phyloP scores from a whole-genome alignment of 1,284 basidiomycete species.

The Pseudozyma pruni region DNA sequence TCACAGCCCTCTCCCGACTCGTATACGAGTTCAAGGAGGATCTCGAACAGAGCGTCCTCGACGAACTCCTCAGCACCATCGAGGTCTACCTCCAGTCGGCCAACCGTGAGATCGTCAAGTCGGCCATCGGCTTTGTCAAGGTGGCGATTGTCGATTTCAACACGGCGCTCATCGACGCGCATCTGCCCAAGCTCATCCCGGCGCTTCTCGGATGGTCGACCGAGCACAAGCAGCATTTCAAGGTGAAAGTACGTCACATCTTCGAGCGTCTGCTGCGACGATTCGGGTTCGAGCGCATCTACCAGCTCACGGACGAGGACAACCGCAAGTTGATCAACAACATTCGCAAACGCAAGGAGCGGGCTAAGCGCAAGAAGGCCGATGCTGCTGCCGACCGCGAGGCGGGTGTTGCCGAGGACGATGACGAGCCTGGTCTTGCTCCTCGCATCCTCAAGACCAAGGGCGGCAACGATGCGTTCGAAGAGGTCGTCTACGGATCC shows the following conservation, averaged over 20 bases:
- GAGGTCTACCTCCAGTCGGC: slow-evolving; percentile 89
- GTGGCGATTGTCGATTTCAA: slow-evolving; percentile 88
- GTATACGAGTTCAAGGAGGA: slow-evolving; percentile 90
- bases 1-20: slow-evolving; percentile 91
- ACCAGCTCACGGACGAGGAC: slow-evolving; percentile 74
- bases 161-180: slow-evolving; percentile 76
- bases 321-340: slow-evolving; percentile 83
- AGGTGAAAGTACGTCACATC: slow-evolving; percentile 93
- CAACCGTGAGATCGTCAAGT: slow-evolving; percentile 98
- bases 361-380: slow-evolving; percentile 76
- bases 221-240: slow-evolving; percentile 99
- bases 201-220: slow-evolving; percentile 90
- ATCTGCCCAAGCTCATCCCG: slow-evolving; percentile 82
- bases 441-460: slow-evolving; percentile 49
- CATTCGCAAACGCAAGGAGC: slow-evolving; percentile 90
- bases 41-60: slow-evolving; percentile 80
- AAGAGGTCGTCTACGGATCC: slow-evolving; percentile 66
- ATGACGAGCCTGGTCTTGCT: slow-evolving; percentile 42
- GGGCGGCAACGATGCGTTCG: slow-evolving; percentile 66
- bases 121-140: slow-evolving; percentile 92
- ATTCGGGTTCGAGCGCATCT: slow-evolving; percentile 86
- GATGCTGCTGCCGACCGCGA: slow-evolving; percentile 70
- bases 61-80: slow-evolving; percentile 86
- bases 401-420: slow-evolving; percentile 38
- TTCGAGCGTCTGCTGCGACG: slow-evolving; percentile 94